Evolutionary conservation across 352 stramenopile species (phyloP).

Genomic region (Aphanomyces stellatus): DNA sequence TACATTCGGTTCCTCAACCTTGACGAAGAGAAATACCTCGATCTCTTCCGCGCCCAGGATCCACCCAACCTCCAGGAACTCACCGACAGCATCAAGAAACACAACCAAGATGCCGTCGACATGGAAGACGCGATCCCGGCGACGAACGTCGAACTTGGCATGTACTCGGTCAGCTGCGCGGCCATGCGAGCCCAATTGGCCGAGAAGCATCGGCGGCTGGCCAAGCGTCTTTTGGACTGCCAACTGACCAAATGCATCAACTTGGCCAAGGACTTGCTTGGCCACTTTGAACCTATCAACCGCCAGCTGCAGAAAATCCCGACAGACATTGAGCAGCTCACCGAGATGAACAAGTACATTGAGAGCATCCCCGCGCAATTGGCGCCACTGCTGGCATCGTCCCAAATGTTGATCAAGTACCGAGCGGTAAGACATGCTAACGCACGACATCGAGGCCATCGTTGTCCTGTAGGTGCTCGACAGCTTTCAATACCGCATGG

Average conservation of each 20-base stretch:
- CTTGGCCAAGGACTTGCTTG: slow-evolving; percentile 61
- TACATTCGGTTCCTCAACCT: slow-evolving; percentile 87
- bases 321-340: slow-evolving; percentile 89
- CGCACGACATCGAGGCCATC: slow-evolving; percentile 14
- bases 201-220: slow-evolving; percentile 65
- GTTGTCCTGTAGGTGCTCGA: slow-evolving; percentile 44
- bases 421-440: slow-evolving; percentile 29
- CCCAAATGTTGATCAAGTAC: slow-evolving; percentile 73
- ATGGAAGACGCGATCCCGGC: slow-evolving; percentile 54
- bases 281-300: slow-evolving; percentile 80
- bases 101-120: slow-evolving; percentile 46
- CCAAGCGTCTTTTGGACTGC: slow-evolving; percentile 62
- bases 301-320: slow-evolving; percentile 77
- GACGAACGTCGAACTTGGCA: slow-evolving; percentile 61
- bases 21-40: slow-evolving; percentile 81
- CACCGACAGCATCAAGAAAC: slow-evolving; percentile 69
- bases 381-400: slow-evolving; percentile 53
- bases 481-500: slow-evolving; percentile 75
- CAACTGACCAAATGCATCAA: slow-evolving; percentile 67
- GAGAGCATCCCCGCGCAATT: slow-evolving; percentile 58
- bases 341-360: slow-evolving; percentile 80
- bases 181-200: slow-evolving; percentile 60
- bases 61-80: slow-evolving; percentile 56
- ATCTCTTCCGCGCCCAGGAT: slow-evolving; percentile 63
- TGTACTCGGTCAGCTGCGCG: slow-evolving; percentile 74